A percentile compares a stretch with the other conserved stretches of the same genome.
Conservation (phyloP, 2,329 filamentous ascomycete genomes). For the Penicillium sp. region DNA sequence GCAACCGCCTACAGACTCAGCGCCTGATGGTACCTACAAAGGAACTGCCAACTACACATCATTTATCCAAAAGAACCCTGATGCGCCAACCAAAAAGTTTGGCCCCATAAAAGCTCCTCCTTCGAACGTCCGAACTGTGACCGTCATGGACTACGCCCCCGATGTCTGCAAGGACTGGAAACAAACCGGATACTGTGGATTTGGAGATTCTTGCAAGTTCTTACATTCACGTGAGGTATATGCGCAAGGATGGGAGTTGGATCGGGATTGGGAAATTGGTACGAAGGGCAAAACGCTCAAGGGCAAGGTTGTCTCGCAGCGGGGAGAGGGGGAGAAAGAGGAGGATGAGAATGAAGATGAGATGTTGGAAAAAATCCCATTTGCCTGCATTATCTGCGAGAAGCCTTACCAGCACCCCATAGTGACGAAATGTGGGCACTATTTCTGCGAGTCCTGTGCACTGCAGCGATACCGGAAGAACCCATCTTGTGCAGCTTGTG, state of each 20-base stretch:
- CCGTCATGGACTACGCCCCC: conserved; percentile 83
- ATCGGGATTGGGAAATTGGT: conserved; percentile 87
- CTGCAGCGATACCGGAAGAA: conserved; percentile 83
- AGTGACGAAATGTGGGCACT: conserved; percentile 88
- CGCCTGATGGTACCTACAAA: conserved; percentile 70
- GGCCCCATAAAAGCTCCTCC: conserved; percentile 79
- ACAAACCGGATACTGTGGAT: conserved; percentile 62
- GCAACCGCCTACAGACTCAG: conserved; percentile 5
- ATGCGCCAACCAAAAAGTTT: conserved; percentile 68
- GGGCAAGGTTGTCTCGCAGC: conserved; percentile 51
- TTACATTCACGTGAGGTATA: conserved; percentile 63
- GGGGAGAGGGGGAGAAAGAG: conserved; percentile 46
- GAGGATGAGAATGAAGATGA: conserved; percentile 56
- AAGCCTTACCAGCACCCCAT: conserved; percentile 76
- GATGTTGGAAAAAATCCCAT: conserved; percentile 79
- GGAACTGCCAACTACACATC: conserved; percentile 70
- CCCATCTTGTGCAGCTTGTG: conserved; percentile 82
- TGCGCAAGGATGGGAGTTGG: conserved; percentile 92
- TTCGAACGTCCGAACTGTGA: conserved; percentile 87
- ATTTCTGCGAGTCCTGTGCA: conserved; percentile 92
- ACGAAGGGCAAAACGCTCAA: conserved; percentile 57
- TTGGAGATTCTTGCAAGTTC: conserved; percentile 70
- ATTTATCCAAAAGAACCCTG: conserved; percentile 79
- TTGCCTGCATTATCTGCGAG: conserved; percentile 85
- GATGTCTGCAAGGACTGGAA: conserved; percentile 97